phyloP scores from a whole-genome alignment of 352 stramenopile species.

The Phytopythium delawarense region DNA sequence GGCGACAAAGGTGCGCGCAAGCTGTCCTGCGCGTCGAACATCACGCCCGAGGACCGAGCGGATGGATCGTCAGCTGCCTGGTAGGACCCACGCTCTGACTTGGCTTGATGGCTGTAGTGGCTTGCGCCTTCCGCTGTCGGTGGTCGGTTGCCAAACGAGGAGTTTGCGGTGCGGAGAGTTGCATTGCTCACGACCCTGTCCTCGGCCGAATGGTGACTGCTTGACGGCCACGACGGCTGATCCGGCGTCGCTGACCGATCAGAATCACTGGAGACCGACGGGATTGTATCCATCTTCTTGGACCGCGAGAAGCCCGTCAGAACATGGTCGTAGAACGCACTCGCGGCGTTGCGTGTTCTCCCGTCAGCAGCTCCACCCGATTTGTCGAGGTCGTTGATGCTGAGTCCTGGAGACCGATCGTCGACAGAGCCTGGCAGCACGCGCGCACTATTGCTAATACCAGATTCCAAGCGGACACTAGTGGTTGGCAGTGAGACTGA shows the following conservation, averaged over 20 bases:
- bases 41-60: background rate
- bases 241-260: background rate
- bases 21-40: slow-evolving; percentile 1
- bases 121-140: background rate
- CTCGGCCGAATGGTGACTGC: background rate
- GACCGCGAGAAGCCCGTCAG: background rate
- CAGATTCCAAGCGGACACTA: background rate
- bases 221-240: background rate
- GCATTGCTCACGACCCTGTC: background rate
- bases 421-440: background rate
- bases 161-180: background rate
- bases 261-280: background rate
- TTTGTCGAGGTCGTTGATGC: slow-evolving; percentile 41
- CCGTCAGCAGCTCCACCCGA: slow-evolving; percentile 9
- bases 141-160: background rate
- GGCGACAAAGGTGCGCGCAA: background rate
- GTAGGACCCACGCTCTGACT: background rate
- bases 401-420: slow-evolving; percentile 24
- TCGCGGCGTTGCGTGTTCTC: background rate
- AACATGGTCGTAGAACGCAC: slow-evolving; percentile 5
- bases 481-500: background rate
- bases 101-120: background rate
- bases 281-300: slow-evolving; percentile 4
- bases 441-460: background rate
- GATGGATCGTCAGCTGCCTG: background rate